These are phyloP conservation scores for Chalciporus sphaerocephalus DNA, from an alignment of 768 basidiomycete species.

Conservation along the genomic window DNA sequence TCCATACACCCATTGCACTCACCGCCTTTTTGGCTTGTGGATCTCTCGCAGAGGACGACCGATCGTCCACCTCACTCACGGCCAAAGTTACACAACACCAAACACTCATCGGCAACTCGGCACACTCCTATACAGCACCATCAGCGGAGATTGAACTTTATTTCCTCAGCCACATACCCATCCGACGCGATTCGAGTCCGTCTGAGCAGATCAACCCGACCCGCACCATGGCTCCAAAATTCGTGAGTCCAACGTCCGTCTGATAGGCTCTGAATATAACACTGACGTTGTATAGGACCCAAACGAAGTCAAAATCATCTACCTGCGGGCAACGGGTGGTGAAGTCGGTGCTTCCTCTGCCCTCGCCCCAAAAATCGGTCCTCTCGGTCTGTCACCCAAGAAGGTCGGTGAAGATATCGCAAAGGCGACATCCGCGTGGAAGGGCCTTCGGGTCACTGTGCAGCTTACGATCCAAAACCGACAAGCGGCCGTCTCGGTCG, in stretches of 20 bases:
- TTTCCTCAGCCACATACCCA: constrained; percentile 28
- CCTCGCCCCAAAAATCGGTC: constrained; percentile 99
- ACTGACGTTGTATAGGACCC: constrained; percentile 67
- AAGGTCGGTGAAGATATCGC: constrained; percentile 99
- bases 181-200: neutral
- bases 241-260: constrained; percentile 43
- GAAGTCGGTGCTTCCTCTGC: constrained; percentile 99
- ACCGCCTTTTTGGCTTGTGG: constrained; percentile 29
- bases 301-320: constrained; percentile 97
- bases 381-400: constrained; percentile 99
- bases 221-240: constrained; percentile 69
- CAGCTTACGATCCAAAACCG: constrained; percentile 99
- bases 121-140: constrained; percentile 53
- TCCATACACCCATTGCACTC: constrained; percentile 78
- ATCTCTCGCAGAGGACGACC: constrained; percentile 1
- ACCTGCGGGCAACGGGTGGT: constrained; percentile 97
- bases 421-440: constrained; percentile 97
- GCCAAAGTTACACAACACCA: constrained; percentile 39
- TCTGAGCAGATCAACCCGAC: constrained; percentile 27
- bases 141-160: constrained; percentile 54
- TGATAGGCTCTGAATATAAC: constrained; percentile 1
- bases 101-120: constrained; percentile 28
- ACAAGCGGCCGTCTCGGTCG: constrained; percentile 94
- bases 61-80: constrained; percentile 19
- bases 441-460: constrained; percentile 98